phyloP scores from a whole-genome alignment of 768 basidiomycete species.

The Lactifluus hygrophoroides region DNA sequence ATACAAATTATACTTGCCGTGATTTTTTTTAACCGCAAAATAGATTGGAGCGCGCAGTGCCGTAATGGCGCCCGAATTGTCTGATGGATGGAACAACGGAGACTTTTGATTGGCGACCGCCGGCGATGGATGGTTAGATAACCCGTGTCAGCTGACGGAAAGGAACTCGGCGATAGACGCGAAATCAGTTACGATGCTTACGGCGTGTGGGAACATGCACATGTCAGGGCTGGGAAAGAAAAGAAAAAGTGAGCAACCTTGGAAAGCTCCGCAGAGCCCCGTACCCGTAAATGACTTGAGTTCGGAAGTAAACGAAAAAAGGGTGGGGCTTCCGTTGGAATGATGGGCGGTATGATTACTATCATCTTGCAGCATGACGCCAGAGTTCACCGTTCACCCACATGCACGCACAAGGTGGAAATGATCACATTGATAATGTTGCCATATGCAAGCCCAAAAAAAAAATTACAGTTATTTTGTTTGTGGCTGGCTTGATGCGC shows the following conservation, averaged over 20 bases:
- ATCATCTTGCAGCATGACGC: too few relatives aligned
- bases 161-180: background rate
- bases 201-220: conserved; percentile 4
- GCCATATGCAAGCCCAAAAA: too few relatives aligned
- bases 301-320: background rate
- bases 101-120: background rate
- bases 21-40: too few relatives aligned
- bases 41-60: background rate
- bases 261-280: background rate
- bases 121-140: conserved; percentile 5
- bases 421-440: too few relatives aligned
- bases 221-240: background rate
- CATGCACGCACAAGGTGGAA: too few relatives aligned
- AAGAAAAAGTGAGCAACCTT: background rate
- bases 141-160: conserved; percentile 8
- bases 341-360: background rate
- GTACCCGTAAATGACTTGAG: background rate
- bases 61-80: background rate
- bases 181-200: conserved; percentile 1
- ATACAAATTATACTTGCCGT: conserved; percentile 19
- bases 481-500: too few relatives aligned
- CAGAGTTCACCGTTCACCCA: too few relatives aligned
- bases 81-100: conserved; percentile 6
- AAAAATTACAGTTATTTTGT: conserved; percentile 1
- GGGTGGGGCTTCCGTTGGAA: background rate